Evolutionary conservation across 2,329 filamentous ascomycete species (phyloP), one percentile per base, ranked within the genome.

Genomic region (Cephalotrichum gorgonifer): DNA sequence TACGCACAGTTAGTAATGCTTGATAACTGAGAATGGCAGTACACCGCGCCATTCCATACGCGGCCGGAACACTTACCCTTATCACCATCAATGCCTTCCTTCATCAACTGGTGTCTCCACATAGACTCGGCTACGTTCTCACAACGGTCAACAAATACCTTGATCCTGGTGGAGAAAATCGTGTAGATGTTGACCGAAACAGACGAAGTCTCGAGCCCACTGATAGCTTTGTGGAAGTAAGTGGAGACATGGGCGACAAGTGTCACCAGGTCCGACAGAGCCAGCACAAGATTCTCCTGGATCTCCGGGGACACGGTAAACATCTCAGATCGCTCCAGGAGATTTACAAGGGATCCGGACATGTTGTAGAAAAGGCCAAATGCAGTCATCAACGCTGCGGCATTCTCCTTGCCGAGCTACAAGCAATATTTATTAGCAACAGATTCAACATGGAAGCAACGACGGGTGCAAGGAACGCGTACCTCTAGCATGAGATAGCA

Each of bases 41-140:
- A n/a, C 3, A 7, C 3, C 14, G 28, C n/a, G 4, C 8, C 3
- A 14, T 3, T 6, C 27, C 9, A 12, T 27, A 20, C n/a, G 5
- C 14, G 6, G 27, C 2, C n/a, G 12, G 28, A 5, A 39, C 12
- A 35, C 41, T 43, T 54, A 64, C 64, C 59, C 54, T 53, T 57
- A 12, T 58, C 56, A 15, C 56, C 57, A 41, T 64, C 59, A 17
- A 63, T 47, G 22, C 57, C 57, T 25, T 65, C 63, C 27, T 56
- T 56, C 22, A 56, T 27, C 3, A 68, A 55, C 57, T 67, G 64
- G 35, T 67, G 61, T 25, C 56, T 41, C 56, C 56, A 58, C 51
- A 58, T 57, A n/a, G 51, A 42, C 43, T 56, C 52, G 28, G 52
- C 49, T 3, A 52, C 54, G 44, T 51, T 53, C 26, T 56, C 52